phyloP scores from a whole-genome alignment of 2,329 filamentous ascomycete genomes.

The Torrubiella hemipterigena region DNA sequence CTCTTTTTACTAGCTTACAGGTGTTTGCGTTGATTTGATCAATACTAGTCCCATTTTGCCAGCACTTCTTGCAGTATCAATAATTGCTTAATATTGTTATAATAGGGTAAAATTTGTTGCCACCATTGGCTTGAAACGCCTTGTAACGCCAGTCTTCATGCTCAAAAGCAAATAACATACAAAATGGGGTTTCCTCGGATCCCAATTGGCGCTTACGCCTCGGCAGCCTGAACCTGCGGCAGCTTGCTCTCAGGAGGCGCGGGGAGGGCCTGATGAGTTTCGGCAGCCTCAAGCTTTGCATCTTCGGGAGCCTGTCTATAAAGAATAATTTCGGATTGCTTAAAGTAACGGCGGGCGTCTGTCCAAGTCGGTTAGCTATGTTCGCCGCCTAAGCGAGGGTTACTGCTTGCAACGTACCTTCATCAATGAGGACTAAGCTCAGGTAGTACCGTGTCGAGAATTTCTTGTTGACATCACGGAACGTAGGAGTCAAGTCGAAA shows the following conservation, averaged over 20 bases:
- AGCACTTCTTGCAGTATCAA: too few species aligned
- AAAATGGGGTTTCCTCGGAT: slow-evolving; percentile 1
- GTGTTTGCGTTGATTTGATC: too few species aligned
- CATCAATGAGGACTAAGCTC: slow-evolving; percentile 88
- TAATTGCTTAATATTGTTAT: too few species aligned
- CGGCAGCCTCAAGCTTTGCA: slow-evolving; percentile 18
- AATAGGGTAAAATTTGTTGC: too few species aligned
- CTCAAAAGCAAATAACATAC: slow-evolving; percentile 2
- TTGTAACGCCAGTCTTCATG: too few species aligned
- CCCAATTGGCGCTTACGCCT: too few species aligned
- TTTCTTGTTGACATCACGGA: slow-evolving; percentile 99
- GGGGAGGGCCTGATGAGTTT: slow-evolving; percentile 25
- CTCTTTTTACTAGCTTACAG: too few species aligned
- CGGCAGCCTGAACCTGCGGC: slow-evolving; percentile 23
- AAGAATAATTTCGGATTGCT: slow-evolving; percentile 96
- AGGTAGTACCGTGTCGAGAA: slow-evolving; percentile 98
- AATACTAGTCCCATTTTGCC: too few species aligned
- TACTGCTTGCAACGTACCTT: slow-evolving; percentile 44
- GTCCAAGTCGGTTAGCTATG: slow-evolving; percentile 5
- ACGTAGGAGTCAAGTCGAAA: slow-evolving; percentile 94
- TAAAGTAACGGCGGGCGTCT: slow-evolving; percentile 97
- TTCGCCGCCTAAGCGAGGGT: not conserved
- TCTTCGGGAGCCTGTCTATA: slow-evolving; percentile 68
- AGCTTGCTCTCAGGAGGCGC: slow-evolving; percentile 33
- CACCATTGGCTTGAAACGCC: too few species aligned